phyloP scores from a whole-genome alignment of 2,329 filamentous ascomycete species.

The Arthrinium puccinioides region DNA sequence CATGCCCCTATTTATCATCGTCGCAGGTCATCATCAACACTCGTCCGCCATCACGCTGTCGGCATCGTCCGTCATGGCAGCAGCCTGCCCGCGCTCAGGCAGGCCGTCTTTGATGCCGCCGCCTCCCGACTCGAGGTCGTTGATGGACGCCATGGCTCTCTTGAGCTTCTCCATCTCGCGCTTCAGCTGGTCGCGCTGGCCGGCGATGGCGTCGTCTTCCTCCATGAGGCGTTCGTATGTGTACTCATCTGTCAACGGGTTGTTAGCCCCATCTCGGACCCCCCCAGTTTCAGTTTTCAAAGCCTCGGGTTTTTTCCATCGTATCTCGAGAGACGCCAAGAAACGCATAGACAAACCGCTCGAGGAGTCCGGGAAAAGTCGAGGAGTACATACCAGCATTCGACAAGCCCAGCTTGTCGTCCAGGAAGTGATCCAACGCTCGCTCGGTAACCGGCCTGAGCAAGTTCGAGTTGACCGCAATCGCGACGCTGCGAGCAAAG shows the following conservation, averaged over 20 bases:
- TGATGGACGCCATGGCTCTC: slow-evolving; percentile 39
- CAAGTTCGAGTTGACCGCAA: slow-evolving; percentile 21
- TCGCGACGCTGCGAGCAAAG: slow-evolving; percentile 48
- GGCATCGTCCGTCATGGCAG: neutral
- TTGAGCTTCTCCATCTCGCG: slow-evolving; percentile 36
- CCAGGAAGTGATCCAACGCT: slow-evolving; percentile 16
- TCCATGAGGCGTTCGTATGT: slow-evolving; percentile 39
- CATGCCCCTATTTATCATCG: no score
- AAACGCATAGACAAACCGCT: no score
- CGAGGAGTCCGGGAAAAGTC: no score
- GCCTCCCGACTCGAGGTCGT: slow-evolving; percentile 26
- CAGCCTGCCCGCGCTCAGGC: neutral
- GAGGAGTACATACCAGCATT: no score
- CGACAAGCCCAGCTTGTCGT: slow-evolving; percentile 16
- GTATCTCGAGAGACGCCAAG: no score
- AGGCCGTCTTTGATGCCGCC: neutral
- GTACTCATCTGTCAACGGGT: no score
- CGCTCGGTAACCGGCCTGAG: slow-evolving; percentile 17
- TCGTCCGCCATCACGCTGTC: slow-evolving; percentile 1
- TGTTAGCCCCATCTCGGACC: no score
- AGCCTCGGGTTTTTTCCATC: no score
- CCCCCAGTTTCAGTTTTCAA: no score
- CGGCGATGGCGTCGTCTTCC: slow-evolving; percentile 37
- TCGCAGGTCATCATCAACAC: no score
- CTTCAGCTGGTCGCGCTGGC: slow-evolving; percentile 32